Evolutionary conservation across 2,329 filamentous ascomycete species (phyloP), one percentile per base, ranked within the genome.

Genomic region (Ophiostoma sp.): DNA sequence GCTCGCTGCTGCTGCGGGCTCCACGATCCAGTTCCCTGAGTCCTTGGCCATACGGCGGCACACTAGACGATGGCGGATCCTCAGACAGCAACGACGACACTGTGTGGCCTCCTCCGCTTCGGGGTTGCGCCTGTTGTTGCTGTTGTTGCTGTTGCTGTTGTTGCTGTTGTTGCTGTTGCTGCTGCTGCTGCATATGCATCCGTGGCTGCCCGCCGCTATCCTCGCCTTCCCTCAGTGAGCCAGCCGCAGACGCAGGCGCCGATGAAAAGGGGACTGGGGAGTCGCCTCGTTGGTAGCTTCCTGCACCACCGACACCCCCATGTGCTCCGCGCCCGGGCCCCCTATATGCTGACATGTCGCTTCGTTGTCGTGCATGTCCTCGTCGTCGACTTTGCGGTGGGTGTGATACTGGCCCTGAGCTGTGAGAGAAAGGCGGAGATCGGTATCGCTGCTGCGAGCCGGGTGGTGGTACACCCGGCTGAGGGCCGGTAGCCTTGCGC

Each of bases 401-500:
- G 68, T 84, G 85, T 5, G 41, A 27, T 47, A 18, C 11, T 14
- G 18, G 11, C n/a, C 63, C 81, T 38, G 73, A 71, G 66, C 73
- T 67, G 68, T 81, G 80, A 60, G 82, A 83, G 72, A 86, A 84
- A 52, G 85, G 82, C 60, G 87, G 83, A 40, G 84, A 85, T 64
- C 80, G 80, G 62, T 80, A 78, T 68, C 81, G 80, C 58, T 80
- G 77, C 69, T 82, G 77, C 55, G 78, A 79, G 68, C 76, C 78
- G 65, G 83, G 81, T 38, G 81, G 80, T 66, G 79, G 82, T 36
- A 79, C 79, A 65, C 81, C 75, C 71, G 79, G 79, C 70, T 83
- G 83, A 60, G 82, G 80, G 64, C 85, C 85, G 55, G 82, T 83
- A 67, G 90, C 88, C 80, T 96, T 96, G 74, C 93, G 89, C 81